phyloP scores from a whole-genome alignment of 2,329 filamentous ascomycete genomes.

The Allantophomopsis lycopodina region DNA sequence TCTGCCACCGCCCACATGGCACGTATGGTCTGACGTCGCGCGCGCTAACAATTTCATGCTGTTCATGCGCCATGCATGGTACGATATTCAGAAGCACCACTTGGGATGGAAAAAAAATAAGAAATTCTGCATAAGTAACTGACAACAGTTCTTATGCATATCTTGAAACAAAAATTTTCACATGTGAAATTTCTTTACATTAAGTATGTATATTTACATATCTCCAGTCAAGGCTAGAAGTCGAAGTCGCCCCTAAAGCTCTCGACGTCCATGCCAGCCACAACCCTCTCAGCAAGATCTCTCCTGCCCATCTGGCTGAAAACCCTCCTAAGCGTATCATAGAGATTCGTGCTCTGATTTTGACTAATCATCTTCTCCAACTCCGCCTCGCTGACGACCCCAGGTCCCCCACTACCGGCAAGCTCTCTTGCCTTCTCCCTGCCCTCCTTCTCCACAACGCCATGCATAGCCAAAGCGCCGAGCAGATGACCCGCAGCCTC shows the following conservation, averaged over 20 bases:
- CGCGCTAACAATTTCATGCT: too few relatives aligned
- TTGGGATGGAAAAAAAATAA: not conserved
- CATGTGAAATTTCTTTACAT: too few relatives aligned
- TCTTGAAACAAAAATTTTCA: too few relatives aligned
- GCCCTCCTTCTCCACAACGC: conserved; percentile 76
- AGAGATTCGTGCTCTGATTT: conserved; percentile 93
- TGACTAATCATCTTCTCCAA: conserved; percentile 83
- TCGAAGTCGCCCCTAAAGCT: conserved; percentile 84
- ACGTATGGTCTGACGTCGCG: too few relatives aligned
- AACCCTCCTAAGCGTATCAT: conserved; percentile 87
- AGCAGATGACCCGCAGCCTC: conserved; percentile 89
- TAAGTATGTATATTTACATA: too few relatives aligned
- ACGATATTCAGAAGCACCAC: not conserved
- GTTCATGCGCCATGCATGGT: not conserved
- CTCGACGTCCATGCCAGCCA: conserved; percentile 82
- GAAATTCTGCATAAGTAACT: too few relatives aligned
- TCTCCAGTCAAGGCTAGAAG: conserved; percentile 34
- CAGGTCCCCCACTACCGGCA: conserved; percentile 41
- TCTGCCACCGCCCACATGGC: too few relatives aligned
- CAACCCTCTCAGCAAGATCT: conserved; percentile 78
- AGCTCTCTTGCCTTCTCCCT: conserved; percentile 75
- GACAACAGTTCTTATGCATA: too few relatives aligned
- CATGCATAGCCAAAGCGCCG: conserved; percentile 89
- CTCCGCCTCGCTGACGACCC: conserved; percentile 49
- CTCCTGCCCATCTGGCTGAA: conserved; percentile 90